phyloP scores from a whole-genome alignment of 805 yeast species.

The Metschnikowia picachoensis region DNA sequence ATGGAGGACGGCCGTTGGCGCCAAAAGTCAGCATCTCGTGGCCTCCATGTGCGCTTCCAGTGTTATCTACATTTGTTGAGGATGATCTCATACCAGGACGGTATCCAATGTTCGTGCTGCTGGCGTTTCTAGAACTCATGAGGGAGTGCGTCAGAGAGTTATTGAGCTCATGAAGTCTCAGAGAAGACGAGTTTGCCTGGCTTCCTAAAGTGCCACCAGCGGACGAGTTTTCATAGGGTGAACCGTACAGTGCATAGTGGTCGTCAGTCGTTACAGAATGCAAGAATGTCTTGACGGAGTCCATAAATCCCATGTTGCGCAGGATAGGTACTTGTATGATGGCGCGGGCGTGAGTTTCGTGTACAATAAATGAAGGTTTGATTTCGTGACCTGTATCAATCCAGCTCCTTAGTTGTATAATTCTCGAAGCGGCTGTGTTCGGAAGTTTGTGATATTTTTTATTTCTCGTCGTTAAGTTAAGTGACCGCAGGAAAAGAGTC shows the following conservation, averaged over 20 bases:
- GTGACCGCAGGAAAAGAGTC: not conserved
- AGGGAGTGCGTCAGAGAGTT: constrained; percentile 30
- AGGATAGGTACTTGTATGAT: not conserved
- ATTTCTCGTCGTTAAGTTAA: not conserved
- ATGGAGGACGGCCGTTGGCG: constrained; percentile 18
- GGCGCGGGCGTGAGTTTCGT: too few species aligned
- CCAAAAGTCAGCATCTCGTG: constrained; percentile 16
- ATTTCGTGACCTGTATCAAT: not conserved
- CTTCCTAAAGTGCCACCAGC: constrained; percentile 17
- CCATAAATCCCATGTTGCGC: constrained; percentile 33
- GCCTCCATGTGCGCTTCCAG: constrained; percentile 4
- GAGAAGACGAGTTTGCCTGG: constrained; percentile 21
- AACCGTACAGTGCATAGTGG: constrained; percentile 54
- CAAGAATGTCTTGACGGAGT: constrained; percentile 35
- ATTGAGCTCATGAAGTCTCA: constrained; percentile 37
- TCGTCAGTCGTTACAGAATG: constrained; percentile 56
- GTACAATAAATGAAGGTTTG: not conserved
- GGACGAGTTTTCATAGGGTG: constrained; percentile 17
- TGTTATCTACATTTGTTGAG: constrained; percentile 27
- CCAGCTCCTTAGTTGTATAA: too few species aligned
- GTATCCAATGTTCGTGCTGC: constrained; percentile 26
- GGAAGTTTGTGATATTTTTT: not conserved
- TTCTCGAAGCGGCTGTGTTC: too few species aligned
- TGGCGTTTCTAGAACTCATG: constrained; percentile 19
- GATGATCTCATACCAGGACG: constrained; percentile 45